Percentiles rank a stretch among this genome's conserved stretches.
Evolutionary conservation across 2,329 filamentous ascomycete species (phyloP).

Genomic region (Diaporthe humulicola): DNA sequence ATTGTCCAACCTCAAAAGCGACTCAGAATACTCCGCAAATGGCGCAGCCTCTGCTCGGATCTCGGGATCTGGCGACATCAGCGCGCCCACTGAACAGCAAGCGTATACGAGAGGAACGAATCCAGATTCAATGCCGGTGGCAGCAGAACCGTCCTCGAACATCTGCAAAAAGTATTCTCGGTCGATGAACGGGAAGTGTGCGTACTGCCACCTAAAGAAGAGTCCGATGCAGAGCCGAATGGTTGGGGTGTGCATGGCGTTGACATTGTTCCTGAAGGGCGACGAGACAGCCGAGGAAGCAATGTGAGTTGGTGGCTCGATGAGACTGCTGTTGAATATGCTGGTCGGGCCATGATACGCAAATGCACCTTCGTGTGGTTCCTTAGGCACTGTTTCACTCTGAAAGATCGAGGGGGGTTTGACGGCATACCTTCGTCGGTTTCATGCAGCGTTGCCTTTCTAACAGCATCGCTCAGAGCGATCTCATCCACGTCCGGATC

Average conservation of each 20-base stretch:
- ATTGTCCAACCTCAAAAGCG: neutral
- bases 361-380: neutral
- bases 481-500: conserved; percentile 12
- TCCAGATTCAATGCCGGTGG: neutral
- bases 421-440: neutral
- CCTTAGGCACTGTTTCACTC: neutral
- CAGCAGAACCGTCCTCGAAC: neutral
- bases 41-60: neutral
- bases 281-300: neutral
- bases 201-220: conserved; percentile 11
- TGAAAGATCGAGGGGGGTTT: no score
- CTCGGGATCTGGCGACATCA: neutral
- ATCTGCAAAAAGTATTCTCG: conserved; percentile 3
- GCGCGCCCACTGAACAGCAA: conserved; percentile 2
- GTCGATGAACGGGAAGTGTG: neutral
- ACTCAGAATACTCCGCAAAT: neutral
- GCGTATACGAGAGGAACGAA: neutral
- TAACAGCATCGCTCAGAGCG: conserved; percentile 2
- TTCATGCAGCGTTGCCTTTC: conserved; percentile 8
- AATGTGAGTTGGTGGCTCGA: neutral
- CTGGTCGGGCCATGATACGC: conserved; percentile 19
- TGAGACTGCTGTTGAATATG: conserved; percentile 14
- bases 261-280: neutral
- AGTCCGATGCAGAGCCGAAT: conserved; percentile 6
- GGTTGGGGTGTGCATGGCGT: neutral